Evolutionary conservation across 371 early-diverging fungal genomes (phyloP).

Genomic region (Ecytonucleospora hepatopenaei): DNA sequence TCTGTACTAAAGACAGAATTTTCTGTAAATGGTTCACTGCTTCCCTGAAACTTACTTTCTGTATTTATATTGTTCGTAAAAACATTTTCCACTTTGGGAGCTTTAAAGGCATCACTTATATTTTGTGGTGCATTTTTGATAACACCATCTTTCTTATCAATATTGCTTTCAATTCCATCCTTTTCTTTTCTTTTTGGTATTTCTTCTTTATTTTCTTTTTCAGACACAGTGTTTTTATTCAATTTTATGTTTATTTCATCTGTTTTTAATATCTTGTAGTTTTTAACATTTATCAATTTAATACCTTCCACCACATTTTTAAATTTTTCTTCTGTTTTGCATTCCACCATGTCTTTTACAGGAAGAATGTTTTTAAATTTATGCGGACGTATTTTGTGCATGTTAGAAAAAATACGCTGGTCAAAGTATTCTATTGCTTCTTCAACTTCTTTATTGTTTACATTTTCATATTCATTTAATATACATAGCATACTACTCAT

Average conservation of each 20-base stretch:
- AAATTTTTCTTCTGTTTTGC: neutral
- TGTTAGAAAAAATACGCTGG: neutral
- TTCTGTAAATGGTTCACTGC: neutral
- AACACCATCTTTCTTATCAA: neutral
- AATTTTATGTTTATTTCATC: neutral
- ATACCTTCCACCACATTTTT: neutral
- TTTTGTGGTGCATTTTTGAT: neutral
- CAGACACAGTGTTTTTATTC: neutral
- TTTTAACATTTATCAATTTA: neutral
- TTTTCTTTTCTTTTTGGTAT: neutral
- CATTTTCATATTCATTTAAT: neutral
- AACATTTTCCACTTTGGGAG: too few species aligned
- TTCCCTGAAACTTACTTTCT: too few species aligned
- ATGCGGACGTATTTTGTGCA: too few species aligned
- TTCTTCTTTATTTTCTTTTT: slow-evolving; percentile 1
- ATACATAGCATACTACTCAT: neutral
- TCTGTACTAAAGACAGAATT: neutral
- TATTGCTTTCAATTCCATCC: too few species aligned
- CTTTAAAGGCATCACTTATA: neutral
- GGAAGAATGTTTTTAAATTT: neutral
- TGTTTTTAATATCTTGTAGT: neutral
- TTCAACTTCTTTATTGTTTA: neutral
- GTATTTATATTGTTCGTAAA: too few species aligned
- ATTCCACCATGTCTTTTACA: neutral
- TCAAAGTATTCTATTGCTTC: neutral